Conservation (phyloP, 192 early-diverging fungal species). For the Mortierella hygrophila region DNA sequence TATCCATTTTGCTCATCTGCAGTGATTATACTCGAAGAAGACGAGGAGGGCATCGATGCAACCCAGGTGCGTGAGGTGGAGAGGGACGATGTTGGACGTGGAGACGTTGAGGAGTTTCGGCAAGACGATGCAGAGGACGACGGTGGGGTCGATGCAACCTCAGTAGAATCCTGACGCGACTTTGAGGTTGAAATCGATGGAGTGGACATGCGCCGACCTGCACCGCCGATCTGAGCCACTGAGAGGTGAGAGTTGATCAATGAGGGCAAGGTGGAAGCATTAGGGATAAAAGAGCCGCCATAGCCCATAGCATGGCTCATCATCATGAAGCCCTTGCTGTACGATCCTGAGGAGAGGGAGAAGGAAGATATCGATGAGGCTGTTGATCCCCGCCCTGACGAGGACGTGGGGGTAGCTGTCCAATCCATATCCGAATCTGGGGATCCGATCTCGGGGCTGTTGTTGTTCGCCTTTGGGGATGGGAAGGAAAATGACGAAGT, state of each 20-base stretch:
- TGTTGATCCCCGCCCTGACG: background rate
- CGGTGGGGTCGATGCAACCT: background rate
- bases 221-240: slow-evolving; percentile 14
- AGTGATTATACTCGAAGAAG: background rate
- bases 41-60: slow-evolving; percentile 12
- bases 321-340: slow-evolving; percentile 16
- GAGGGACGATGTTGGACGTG: slow-evolving; percentile 9
- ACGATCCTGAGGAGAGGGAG: background rate
- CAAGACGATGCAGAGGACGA: background rate
- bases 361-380: slow-evolving; percentile 6
- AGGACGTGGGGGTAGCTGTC: background rate
- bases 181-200: slow-evolving; percentile 28
- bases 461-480: background rate
- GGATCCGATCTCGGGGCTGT: background rate
- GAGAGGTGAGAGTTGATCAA: slow-evolving; percentile 32
- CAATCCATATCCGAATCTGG: slow-evolving; percentile 1
- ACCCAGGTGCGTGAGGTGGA: slow-evolving; percentile 28
- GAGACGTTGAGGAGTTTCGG: background rate
- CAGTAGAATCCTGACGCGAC: background rate
- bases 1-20: slow-evolving; percentile 24
- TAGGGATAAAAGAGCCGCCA: background rate
- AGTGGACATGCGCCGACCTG: slow-evolving; percentile 42
- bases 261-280: slow-evolving; percentile 6
- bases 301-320: slow-evolving; percentile 19
- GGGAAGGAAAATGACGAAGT: background rate